A percentile compares a stretch with the other conserved stretches of the same genome.
phyloP scores from a whole-genome alignment of 805 yeast genomes.

The Suhomyces kilbournensis region DNA sequence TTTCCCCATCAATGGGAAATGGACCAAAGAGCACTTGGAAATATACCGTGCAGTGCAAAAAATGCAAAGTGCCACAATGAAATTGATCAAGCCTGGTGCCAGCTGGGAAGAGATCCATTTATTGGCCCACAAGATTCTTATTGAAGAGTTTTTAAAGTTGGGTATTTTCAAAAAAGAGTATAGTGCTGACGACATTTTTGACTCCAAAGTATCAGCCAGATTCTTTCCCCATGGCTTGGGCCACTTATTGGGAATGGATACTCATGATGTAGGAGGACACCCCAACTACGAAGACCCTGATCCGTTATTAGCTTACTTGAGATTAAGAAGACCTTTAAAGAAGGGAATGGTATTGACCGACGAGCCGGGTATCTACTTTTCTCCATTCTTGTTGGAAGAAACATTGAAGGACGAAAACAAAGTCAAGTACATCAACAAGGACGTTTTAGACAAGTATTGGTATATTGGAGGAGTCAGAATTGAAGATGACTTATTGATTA shows the following conservation, averaged over 20 bases:
- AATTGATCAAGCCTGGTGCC: slow-evolving; percentile 75
- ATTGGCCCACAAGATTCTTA: slow-evolving; percentile 73
- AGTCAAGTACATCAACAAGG: slow-evolving; percentile 57
- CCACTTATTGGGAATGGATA: slow-evolving; percentile 89
- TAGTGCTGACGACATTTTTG: slow-evolving; percentile 62
- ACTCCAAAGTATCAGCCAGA: slow-evolving; percentile 66
- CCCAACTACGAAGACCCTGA: slow-evolving; percentile 85
- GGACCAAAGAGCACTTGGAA: slow-evolving; percentile 83
- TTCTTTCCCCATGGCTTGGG: slow-evolving; percentile 97
- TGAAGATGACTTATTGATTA: slow-evolving; percentile 87
- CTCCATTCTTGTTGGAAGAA: slow-evolving; percentile 72
- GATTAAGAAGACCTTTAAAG: slow-evolving; percentile 72
- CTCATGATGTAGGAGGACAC: slow-evolving; percentile 92
- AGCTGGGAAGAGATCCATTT: slow-evolving; percentile 84
- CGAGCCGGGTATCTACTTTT: slow-evolving; percentile 94
- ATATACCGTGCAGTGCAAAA: slow-evolving; percentile 75
- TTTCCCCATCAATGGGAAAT: slow-evolving; percentile 87
- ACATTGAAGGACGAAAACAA: slow-evolving; percentile 49
- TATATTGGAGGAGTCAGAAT: slow-evolving; percentile 96
- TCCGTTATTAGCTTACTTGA: slow-evolving; percentile 69
- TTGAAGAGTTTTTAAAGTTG: slow-evolving; percentile 63
- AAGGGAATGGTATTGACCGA: slow-evolving; percentile 86
- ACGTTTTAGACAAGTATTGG: slow-evolving; percentile 72
- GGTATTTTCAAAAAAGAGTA: slow-evolving; percentile 68
- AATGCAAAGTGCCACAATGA: slow-evolving; percentile 78